These are phyloP conservation scores for Tetradesmus obliquus DNA, from an alignment of 139 green algal genomes.

Conservation along the genomic window DNA sequence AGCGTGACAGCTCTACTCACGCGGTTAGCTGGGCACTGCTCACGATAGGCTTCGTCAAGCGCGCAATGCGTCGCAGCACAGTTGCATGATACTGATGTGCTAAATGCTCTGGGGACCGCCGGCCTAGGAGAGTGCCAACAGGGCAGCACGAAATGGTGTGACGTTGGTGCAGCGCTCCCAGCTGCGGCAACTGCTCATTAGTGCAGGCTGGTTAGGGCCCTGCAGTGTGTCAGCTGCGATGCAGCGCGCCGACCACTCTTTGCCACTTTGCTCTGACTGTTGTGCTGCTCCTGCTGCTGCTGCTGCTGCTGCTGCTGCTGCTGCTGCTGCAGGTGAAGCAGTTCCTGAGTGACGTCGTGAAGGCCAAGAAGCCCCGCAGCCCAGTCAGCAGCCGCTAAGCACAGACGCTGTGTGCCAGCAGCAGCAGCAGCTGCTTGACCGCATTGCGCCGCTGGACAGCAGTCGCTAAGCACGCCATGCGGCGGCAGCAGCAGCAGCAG, in stretches of 20 bases:
- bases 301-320: neutral
- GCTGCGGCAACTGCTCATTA: neutral
- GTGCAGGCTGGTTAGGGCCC: neutral
- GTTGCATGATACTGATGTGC: too few relatives aligned
- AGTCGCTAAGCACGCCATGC: neutral
- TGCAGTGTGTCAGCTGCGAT: too few relatives aligned
- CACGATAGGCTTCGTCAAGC: too few relatives aligned
- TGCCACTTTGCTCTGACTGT: neutral
- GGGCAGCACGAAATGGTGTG: too few relatives aligned
- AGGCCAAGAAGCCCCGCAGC: constrained; percentile 39
- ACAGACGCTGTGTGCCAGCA: neutral
- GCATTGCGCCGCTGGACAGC: neutral
- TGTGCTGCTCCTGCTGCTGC: constrained; percentile 9
- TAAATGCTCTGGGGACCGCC: too few relatives aligned
- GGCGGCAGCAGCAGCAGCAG: neutral
- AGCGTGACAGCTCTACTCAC: too few relatives aligned
- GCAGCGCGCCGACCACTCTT: too few relatives aligned
- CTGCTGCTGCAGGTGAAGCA: constrained; percentile 45
- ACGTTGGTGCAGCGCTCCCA: too few relatives aligned
- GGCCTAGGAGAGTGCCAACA: too few relatives aligned
- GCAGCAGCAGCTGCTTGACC: neutral
- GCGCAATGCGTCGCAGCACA: too few relatives aligned
- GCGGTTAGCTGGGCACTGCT: too few relatives aligned
- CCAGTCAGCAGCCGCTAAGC: neutral
- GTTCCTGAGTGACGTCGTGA: constrained; percentile 49